Percentiles rank a stretch among this genome's conserved stretches.
phyloP scores from a whole-genome alignment of 139 green algal genomes.

The Trebouxia sp. region DNA sequence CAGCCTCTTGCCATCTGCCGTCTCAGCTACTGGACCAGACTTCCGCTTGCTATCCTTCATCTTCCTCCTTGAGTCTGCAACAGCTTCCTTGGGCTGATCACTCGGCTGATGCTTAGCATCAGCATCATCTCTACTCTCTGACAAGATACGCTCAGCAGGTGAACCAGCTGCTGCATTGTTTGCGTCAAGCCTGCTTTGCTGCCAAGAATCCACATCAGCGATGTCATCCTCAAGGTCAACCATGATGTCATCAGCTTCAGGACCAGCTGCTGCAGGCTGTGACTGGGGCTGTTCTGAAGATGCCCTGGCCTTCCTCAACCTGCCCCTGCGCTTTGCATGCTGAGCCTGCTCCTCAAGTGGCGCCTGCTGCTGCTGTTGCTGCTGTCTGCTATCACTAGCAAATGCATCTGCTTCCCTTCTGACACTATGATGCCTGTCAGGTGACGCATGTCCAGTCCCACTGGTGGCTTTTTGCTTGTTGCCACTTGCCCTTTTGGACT shows the following conservation, averaged over 20 bases:
- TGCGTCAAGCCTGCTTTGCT: too few relatives aligned
- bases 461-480: neutral
- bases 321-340: slow-evolving; percentile 10
- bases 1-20: too few relatives aligned
- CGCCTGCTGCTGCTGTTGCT: neutral
- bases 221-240: slow-evolving; percentile 13
- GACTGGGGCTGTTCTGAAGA: neutral
- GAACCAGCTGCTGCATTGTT: too few relatives aligned
- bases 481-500: neutral
- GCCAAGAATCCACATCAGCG: neutral
- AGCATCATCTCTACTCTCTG: neutral
- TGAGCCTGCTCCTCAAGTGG: too few relatives aligned
- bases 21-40: too few relatives aligned
- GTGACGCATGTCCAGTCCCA: too few relatives aligned
- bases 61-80: too few relatives aligned
- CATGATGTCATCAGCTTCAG: slow-evolving; percentile 22
- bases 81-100: too few relatives aligned
- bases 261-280: neutral
- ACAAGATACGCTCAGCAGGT: too few relatives aligned
- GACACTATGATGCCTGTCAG: neutral
- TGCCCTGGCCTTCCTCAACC: slow-evolving; percentile 12
- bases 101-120: too few relatives aligned
- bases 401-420: neutral
- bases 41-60: too few relatives aligned
- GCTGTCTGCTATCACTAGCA: neutral